Conservation (phyloP, 495 filamentous ascomycete species). For the Daldinia loculata region DNA sequence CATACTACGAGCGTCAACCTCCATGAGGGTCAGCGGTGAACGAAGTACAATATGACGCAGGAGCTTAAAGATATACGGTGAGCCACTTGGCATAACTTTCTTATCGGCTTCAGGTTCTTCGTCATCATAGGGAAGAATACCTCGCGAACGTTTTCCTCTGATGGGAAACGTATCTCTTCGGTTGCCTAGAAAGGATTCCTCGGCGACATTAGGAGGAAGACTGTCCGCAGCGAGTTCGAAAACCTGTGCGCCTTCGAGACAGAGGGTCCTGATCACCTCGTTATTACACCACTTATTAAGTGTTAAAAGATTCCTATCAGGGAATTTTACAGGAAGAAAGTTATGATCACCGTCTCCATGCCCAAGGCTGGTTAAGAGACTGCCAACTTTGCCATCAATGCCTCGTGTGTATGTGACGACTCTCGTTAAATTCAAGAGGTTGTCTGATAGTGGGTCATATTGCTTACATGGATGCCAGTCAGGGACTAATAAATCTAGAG, state of each 20-base stretch:
- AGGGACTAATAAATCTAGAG: conserved; percentile 33
- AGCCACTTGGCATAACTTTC: conserved; percentile 3
- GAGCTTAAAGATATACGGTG: conserved; percentile 18
- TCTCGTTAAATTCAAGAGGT: neutral
- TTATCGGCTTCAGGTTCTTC: conserved; percentile 9
- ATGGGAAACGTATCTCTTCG: conserved; percentile 25
- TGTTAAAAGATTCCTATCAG: conserved; percentile 3
- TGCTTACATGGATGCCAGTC: conserved; percentile 36
- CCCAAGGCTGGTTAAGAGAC: conserved; percentile 3
- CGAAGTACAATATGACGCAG: conserved; percentile 39
- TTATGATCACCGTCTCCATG: conserved; percentile 27
- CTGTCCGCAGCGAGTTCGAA: conserved; percentile 26
- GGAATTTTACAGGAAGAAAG: conserved; percentile 19
- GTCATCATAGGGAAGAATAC: conserved; percentile 43
- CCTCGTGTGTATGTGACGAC: conserved; percentile 36
- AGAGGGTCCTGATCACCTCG: conserved; percentile 22
- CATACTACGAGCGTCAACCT: conserved; percentile 23
- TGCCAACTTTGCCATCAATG: neutral
- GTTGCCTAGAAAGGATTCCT: neutral
- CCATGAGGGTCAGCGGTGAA: conserved; percentile 34
- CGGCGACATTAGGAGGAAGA: neutral
- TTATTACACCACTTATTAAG: conserved; percentile 17
- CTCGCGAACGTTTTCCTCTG: conserved; percentile 3
- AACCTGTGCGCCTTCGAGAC: conserved; percentile 32
- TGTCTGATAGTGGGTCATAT: conserved; percentile 6